Percentiles rank a stretch among this genome's conserved stretches.
These are phyloP conservation scores for Ormosia emarginata DNA, from an alignment of 306 rosid species.

Conservation along the genomic window DNA sequence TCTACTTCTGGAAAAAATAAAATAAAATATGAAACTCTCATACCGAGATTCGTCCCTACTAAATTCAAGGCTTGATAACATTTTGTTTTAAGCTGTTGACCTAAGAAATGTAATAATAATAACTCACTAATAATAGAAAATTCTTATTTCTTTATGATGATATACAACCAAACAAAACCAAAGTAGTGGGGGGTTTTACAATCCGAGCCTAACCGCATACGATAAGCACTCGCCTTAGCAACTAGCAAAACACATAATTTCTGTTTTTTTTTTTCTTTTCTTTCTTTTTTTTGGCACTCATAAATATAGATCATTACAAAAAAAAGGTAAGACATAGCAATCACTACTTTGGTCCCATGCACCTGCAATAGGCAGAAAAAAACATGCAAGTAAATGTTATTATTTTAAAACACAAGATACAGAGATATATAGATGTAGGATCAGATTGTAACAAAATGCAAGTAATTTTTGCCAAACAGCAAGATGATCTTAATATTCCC, in stretches of 20 bases:
- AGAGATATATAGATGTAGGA: not conserved
- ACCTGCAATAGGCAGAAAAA: conserved; percentile 16
- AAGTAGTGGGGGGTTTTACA: conserved; percentile 13
- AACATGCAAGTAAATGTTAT: not conserved
- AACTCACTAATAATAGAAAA: not conserved
- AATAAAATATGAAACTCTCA: no score
- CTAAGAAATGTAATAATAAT: not conserved
- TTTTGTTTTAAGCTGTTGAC: not conserved
- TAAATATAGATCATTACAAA: not conserved
- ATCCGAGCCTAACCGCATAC: not conserved
- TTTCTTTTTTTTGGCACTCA: not conserved
- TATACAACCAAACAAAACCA: conserved; percentile 15
- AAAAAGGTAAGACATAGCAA: not conserved
- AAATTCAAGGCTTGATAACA: not conserved
- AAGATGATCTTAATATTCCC: not conserved
- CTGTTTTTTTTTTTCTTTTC: not conserved
- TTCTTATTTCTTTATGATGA: not conserved
- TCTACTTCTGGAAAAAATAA: no score
- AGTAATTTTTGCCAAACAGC: not conserved
- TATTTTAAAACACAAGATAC: not conserved
- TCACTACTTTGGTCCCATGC: conserved; percentile 11
- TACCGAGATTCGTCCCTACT: not conserved
- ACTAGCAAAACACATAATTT: not conserved
- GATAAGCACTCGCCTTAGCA: not conserved
- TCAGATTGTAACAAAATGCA: not conserved